Conservation (phyloP, 768 basidiomycete species). For the Punctularia strigosozonata region DNA sequence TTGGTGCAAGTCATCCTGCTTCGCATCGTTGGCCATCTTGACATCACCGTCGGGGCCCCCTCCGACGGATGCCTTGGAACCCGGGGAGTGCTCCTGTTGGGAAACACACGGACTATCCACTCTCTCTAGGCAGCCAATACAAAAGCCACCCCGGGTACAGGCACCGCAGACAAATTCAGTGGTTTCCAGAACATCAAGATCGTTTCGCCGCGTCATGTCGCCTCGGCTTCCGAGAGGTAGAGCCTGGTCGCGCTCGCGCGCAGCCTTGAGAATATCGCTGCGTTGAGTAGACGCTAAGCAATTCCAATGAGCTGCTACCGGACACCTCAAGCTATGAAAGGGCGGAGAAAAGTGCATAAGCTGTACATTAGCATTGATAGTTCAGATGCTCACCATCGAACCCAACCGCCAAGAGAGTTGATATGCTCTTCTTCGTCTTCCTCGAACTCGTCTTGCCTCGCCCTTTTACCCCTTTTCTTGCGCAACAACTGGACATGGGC, state of each 20-base stretch:
- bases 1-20: too few relatives aligned
- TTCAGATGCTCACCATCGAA: slow-evolving; percentile 49
- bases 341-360: slow-evolving; percentile 8
- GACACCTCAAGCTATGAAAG: slow-evolving; percentile 54
- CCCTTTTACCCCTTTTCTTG: slow-evolving; percentile 27
- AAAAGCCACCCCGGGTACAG: slow-evolving; percentile 68
- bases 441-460: slow-evolving; percentile 36
- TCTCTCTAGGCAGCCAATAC: slow-evolving; percentile 65
- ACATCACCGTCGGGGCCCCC: slow-evolving; percentile 14
- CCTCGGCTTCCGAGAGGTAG: slow-evolving; percentile 2
- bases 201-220: slow-evolving; percentile 19
- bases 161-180: slow-evolving; percentile 72
- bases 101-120: too few relatives aligned
- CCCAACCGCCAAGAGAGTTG: slow-evolving; percentile 62
- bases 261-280: slow-evolving; percentile 63
- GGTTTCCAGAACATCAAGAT: slow-evolving; percentile 40
- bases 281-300: slow-evolving; percentile 57
- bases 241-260: slow-evolving; percentile 35
- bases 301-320: slow-evolving; percentile 65
- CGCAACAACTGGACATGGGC: slow-evolving; percentile 38
- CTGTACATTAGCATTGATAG: too few relatives aligned
- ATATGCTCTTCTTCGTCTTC: slow-evolving; percentile 45
- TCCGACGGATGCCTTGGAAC: neutral
- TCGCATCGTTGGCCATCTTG: too few relatives aligned
- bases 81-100: slow-evolving; percentile 28